Conservation (phyloP, 1,284 basidiomycete species). For the Cystobasidium slooffiae region DNA sequence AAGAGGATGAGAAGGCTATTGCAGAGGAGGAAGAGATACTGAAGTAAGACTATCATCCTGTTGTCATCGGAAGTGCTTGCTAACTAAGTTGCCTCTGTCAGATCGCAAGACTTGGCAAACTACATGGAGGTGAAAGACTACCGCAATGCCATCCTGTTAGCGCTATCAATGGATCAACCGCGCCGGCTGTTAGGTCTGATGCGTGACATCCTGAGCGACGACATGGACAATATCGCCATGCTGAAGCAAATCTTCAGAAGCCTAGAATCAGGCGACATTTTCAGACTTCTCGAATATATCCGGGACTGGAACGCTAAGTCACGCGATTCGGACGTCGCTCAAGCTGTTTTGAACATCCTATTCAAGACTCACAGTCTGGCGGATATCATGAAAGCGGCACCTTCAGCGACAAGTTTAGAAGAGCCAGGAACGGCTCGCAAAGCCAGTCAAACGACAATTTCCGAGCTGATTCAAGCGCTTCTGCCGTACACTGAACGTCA, state of each 20-base stretch:
- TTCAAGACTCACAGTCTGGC: slow-evolving; percentile 57
- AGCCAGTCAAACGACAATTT: slow-evolving; percentile 38
- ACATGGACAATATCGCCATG: slow-evolving; percentile 10
- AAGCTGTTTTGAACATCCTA: slow-evolving; percentile 80
- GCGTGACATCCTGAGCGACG: slow-evolving; percentile 47
- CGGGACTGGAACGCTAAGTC: slow-evolving; percentile 93
- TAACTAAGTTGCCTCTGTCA: slow-evolving; percentile 55
- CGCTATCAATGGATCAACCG: slow-evolving; percentile 90
- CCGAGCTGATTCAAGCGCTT: slow-evolving; percentile 77
- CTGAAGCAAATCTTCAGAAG: slow-evolving; percentile 68
- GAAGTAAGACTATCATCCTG: slow-evolving; percentile 65
- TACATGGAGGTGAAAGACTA: slow-evolving; percentile 88
- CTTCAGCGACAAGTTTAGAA: slow-evolving; percentile 5
- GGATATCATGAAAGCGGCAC: slow-evolving; percentile 29
- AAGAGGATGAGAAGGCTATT: slow-evolving; percentile 71
- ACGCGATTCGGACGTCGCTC: slow-evolving; percentile 82
- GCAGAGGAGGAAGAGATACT: slow-evolving; percentile 73
- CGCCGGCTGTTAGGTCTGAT: slow-evolving; percentile 84
- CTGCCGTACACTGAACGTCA: slow-evolving; percentile 95
- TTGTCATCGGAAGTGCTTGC: background rate
- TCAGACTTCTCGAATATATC: slow-evolving; percentile 78
- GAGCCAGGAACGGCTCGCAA: background rate
- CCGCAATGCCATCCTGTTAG: slow-evolving; percentile 84
- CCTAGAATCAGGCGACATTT: slow-evolving; percentile 73
- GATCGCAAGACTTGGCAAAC: slow-evolving; percentile 94